phyloP scores from a whole-genome alignment of 2,329 filamentous ascomycete genomes.

The Hypoxylon sp. region DNA sequence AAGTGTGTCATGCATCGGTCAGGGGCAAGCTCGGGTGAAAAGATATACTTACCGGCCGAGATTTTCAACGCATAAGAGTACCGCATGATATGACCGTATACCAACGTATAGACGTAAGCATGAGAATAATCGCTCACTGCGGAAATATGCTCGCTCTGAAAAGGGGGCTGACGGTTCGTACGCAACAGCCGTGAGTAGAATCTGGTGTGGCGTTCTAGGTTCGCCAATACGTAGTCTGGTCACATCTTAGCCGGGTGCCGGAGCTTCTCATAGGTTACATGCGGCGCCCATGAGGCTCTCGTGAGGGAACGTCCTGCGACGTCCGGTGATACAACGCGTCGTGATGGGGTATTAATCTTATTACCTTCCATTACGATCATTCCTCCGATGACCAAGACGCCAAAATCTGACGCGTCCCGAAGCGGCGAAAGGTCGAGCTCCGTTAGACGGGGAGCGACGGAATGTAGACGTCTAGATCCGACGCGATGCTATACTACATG shows the following conservation, averaged over 20 bases:
- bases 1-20: conserved; percentile 6
- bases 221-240: conserved; percentile 44
- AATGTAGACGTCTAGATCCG: conserved; percentile 34
- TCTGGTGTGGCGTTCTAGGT: conserved; percentile 11
- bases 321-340: conserved; percentile 24
- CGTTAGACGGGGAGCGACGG: conserved; percentile 26
- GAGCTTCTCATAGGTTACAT: conserved; percentile 37
- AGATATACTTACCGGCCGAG: neutral
- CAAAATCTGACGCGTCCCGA: conserved; percentile 38
- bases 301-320: conserved; percentile 19
- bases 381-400: conserved; percentile 31
- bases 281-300: conserved; percentile 34
- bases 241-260: conserved; percentile 36
- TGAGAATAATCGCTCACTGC: conserved; percentile 31
- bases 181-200: conserved; percentile 11
- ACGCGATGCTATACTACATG: conserved; percentile 32
- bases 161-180: conserved; percentile 41
- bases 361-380: conserved; percentile 32
- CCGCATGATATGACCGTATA: neutral
- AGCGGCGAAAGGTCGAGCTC: conserved; percentile 9
- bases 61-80: conserved; percentile 8
- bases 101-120: conserved; percentile 6
- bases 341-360: conserved; percentile 12
- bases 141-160: conserved; percentile 16
- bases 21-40: neutral